Conservation (phyloP, 495 filamentous ascomycete species). For the Viridothelium virens region DNA sequence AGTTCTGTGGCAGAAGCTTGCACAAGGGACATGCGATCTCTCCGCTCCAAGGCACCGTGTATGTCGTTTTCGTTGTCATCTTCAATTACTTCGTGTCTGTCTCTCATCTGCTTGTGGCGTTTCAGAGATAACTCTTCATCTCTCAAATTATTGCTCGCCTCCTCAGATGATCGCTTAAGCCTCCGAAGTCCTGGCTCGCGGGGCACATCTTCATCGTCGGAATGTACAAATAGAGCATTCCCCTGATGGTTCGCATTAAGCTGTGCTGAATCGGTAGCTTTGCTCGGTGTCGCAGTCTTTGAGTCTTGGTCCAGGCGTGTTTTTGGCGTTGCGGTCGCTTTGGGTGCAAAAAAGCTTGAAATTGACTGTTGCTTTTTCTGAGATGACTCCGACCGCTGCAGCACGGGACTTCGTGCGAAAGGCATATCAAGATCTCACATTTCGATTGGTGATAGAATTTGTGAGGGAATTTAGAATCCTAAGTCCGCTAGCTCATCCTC, state of each 20-base stretch:
- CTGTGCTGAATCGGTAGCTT: slow-evolving; percentile 18
- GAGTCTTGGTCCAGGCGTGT: slow-evolving; percentile 13
- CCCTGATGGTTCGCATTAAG: slow-evolving; percentile 20
- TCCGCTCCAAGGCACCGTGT: slow-evolving; percentile 15
- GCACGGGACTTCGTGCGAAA: neutral
- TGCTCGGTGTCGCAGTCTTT: slow-evolving; percentile 20
- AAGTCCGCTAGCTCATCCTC: neutral
- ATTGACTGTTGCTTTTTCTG: slow-evolving; percentile 72
- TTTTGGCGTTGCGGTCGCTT: slow-evolving; percentile 37
- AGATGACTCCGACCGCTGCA: slow-evolving; percentile 15
- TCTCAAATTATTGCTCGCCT: slow-evolving; percentile 10
- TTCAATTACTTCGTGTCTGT: neutral
- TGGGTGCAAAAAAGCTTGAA: slow-evolving; percentile 77
- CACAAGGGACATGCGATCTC: slow-evolving; percentile 12
- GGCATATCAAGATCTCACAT: neutral
- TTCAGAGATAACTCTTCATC: slow-evolving; percentile 14
- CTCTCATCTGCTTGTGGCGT: slow-evolving; percentile 12
- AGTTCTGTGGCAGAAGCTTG: slow-evolving; percentile 19
- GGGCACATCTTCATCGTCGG: slow-evolving; percentile 13
- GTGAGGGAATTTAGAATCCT: neutral
- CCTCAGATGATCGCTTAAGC: slow-evolving; percentile 25
- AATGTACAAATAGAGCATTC: slow-evolving; percentile 16
- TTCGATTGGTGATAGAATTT: neutral
- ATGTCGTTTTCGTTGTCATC: slow-evolving; percentile 13
- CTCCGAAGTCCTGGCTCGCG: slow-evolving; percentile 9